Conservation (phyloP, 495 filamentous ascomycete genomes). For the Xanthoparmelia taractica region DNA sequence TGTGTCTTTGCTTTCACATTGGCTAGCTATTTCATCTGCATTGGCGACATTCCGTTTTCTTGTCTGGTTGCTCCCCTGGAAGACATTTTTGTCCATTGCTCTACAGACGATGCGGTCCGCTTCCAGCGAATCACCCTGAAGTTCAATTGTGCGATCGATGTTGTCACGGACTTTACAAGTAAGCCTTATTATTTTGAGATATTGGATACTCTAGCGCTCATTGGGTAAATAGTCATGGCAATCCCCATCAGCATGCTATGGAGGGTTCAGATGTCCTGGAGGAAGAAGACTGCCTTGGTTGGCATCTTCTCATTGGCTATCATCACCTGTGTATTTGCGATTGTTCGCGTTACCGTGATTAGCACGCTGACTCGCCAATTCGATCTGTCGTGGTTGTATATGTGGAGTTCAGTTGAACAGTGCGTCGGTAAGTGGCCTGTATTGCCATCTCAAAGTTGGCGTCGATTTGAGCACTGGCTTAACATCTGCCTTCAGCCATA, state of each 20-base stretch:
- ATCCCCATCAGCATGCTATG: constrained; percentile 28
- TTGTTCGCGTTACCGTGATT: constrained; percentile 22
- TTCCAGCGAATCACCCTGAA: constrained; percentile 22
- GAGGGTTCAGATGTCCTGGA: constrained; percentile 24
- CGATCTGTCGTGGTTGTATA: constrained; percentile 23
- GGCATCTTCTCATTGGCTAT: constrained; percentile 32
- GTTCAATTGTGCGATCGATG: constrained; percentile 27
- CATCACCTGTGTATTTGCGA: constrained; percentile 28
- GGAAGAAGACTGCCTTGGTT: constrained; percentile 24
- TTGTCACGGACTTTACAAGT: constrained; percentile 30
- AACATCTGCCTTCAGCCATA: constrained; percentile 11
- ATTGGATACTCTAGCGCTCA: neutral
- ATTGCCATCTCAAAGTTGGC: too few relatives aligned
- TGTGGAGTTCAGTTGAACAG: constrained; percentile 27
- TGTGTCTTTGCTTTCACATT: constrained; percentile 20
- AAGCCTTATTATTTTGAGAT: neutral
- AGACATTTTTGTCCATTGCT: constrained; percentile 8
- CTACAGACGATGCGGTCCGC: neutral
- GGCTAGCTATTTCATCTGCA: constrained; percentile 19
- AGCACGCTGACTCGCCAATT: neutral
- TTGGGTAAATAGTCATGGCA: constrained; percentile 14
- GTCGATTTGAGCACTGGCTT: too few relatives aligned
- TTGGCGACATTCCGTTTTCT: constrained; percentile 22
- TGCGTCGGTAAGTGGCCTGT: constrained; percentile 17
- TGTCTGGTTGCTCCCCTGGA: too few relatives aligned